phyloP scores from a whole-genome alignment of 2,329 filamentous ascomycete genomes.

The Zymoseptoria passerinii region DNA sequence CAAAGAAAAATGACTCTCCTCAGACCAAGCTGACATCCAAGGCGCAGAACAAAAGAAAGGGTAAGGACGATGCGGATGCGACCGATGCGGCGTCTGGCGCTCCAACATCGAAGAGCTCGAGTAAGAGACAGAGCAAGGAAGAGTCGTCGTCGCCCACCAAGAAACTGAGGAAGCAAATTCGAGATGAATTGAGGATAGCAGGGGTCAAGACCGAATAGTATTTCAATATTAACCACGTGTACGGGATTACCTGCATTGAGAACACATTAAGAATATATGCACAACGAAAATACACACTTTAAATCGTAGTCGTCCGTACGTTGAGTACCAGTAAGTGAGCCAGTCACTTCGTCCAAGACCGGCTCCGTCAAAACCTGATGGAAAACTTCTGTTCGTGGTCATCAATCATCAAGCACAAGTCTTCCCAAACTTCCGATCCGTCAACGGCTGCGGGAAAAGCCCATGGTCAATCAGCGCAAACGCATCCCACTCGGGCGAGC shows the following conservation, averaged over 20 bases:
- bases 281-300: not conserved
- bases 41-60: not conserved
- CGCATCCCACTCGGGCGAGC: constrained; percentile 45
- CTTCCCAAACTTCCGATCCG: constrained; percentile 20
- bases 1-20: not conserved
- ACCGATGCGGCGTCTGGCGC: not conserved
- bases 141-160: not conserved
- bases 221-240: too few relatives aligned
- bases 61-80: not conserved
- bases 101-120: not conserved
- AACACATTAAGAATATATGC: too few relatives aligned
- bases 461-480: constrained; percentile 43
- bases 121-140: not conserved
- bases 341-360: not conserved
- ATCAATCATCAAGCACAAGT: constrained; percentile 20
- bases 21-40: not conserved
- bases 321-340: not conserved
- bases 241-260: too few relatives aligned
- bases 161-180: not conserved
- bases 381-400: not conserved
- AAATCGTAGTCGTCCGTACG: not conserved
- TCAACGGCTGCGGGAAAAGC: constrained; percentile 42
- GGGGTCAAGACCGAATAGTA: too few relatives aligned
- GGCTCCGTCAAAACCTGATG: not conserved
- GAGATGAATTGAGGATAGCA: not conserved